Conservation (phyloP, 2,329 filamentous ascomycete species). For the Curvularia verruculosa region DNA sequence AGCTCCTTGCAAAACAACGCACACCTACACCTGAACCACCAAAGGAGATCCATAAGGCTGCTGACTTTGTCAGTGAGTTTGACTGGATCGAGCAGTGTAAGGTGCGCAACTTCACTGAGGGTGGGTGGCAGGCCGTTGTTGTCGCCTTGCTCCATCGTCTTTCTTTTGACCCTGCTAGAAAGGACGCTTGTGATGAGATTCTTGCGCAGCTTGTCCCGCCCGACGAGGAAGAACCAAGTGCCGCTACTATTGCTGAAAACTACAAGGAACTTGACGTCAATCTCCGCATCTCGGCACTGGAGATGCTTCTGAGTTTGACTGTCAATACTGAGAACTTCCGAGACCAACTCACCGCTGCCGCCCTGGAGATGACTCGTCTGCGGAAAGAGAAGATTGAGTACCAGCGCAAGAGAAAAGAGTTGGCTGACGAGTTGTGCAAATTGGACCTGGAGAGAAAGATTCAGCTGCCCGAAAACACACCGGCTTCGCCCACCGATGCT, state of each 20-base stretch:
- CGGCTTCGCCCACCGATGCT: constrained; percentile 62
- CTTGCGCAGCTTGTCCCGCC: constrained; percentile 81
- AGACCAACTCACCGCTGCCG: constrained; percentile 88
- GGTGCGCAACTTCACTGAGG: constrained; percentile 82
- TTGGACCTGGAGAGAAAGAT: constrained; percentile 77
- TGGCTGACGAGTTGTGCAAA: constrained; percentile 71
- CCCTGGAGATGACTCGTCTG: constrained; percentile 90
- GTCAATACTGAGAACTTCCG: constrained; percentile 85
- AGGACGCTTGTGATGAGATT: constrained; percentile 77
- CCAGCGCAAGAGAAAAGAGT: constrained; percentile 75
- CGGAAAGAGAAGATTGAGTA: constrained; percentile 95
- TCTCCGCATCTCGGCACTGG: constrained; percentile 76
- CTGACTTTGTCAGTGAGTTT: constrained; percentile 74
- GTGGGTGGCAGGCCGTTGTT: constrained; percentile 90
- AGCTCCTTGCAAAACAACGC: constrained; percentile 50
- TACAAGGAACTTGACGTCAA: constrained; percentile 84
- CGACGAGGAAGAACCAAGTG: constrained; percentile 75
- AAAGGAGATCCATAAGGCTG: constrained; percentile 65
- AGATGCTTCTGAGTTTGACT: constrained; percentile 85
- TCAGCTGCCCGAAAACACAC: constrained; percentile 73
- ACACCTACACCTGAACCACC: constrained; percentile 48
- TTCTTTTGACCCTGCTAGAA: constrained; percentile 73
- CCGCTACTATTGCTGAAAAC: constrained; percentile 72
- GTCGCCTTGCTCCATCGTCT: constrained; percentile 86
- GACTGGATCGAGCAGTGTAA: constrained; percentile 86